Evolutionary conservation across 2,329 filamentous ascomycete genomes (phyloP), one percentile per base, ranked within the genome.

Genomic region (Cladosporium cucumerinum): DNA sequence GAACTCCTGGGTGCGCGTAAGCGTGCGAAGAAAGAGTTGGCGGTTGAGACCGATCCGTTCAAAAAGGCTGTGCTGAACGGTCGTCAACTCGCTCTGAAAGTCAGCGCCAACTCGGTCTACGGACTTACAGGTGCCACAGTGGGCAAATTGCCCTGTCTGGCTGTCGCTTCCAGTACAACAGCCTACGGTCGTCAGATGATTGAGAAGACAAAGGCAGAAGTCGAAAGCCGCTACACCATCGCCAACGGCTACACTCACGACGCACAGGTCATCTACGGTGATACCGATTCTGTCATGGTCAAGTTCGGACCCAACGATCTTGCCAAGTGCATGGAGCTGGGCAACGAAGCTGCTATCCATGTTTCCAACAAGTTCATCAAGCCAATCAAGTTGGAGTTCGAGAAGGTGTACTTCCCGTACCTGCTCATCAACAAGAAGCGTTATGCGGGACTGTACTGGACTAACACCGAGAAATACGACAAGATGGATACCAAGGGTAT

Each of bases 401-500:
- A 99, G 78, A 99, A 99, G 80, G 94, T 99, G 0, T 99, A 99
- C 79, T 99, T 91, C 76, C 95, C 95, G 0, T 99, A 99, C 76
- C 84, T 99, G 36, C 85, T 99, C 60, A 99, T 99, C 87, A 99
- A 99, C 87, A 99, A 99, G 84, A 99, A 99, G 83, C 90, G 95
- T 68, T 99, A 99, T 74, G 95, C 95, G 10, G 95, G 95, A n/a
- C 80, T 99, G 34, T 98, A 92, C 80, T 99, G 93, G 93, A 99
- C 95, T 5, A 95, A 90, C 70, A 87, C 94, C 0, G 86, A 94
- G 49, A 97, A 97, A 78, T 95, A 90, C 77, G 96, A 99, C 85
- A 99, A 98, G 83, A 99, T 99, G 96, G 95, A 99, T 78, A 98
- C 92, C 66, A 99, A 99, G 78, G 95, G 95, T 84, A 98, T 99